Base-by-base conservation (phyloP, 176 grass and related monocot species). In the Avena insularis region DNA sequence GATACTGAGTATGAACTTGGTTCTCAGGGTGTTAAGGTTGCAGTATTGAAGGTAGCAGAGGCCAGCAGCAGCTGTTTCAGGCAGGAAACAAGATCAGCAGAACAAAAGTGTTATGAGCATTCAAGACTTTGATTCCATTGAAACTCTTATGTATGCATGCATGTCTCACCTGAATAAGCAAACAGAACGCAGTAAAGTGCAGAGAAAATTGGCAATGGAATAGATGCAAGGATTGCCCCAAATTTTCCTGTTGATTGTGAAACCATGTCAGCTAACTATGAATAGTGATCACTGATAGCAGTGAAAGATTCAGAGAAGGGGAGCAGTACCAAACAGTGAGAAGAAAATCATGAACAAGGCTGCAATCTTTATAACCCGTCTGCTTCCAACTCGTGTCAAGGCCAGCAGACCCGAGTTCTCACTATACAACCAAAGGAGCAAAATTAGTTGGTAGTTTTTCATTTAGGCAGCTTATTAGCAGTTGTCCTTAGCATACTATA, bases 291-390 rank as follows among this genome's bases (percentile, higher is more conserved):
- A 67, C 51, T 59, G 33, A 86, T 15, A 10, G 57, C 68, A 55
- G 60, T 80, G 14, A 67, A 84, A 83, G 27, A 80, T 83, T 12
- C 71, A 48, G 40, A 77, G 11, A 61, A 79, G 8, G 56, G 21
- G 66, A 61, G n/a, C 43, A 1, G n/a, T 84, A 99, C 97, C 92
- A 74, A 96, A 96, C 55, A 99, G 49, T 7, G 97, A 94, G 92
- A 99, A 99, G 92, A 94, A 96, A 81, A 99, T 88, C 97, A 96
- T 99, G 87, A 90, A 99, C 79, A 90, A 81, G 57, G 97, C 94
- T 45, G 97, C 53, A 64, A 99, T 96, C 77, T 93, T 67, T 66
- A 99, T 85, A 43, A 99, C 97, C 53, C 94, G 83, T 48, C 97
- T 91, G 68, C 94, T 99, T 91, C 94, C 97, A 6, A 99, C 92